These are phyloP conservation scores for Trichosporon faecale DNA, from an alignment of 1,284 basidiomycete genomes.

Conservation along the genomic window DNA sequence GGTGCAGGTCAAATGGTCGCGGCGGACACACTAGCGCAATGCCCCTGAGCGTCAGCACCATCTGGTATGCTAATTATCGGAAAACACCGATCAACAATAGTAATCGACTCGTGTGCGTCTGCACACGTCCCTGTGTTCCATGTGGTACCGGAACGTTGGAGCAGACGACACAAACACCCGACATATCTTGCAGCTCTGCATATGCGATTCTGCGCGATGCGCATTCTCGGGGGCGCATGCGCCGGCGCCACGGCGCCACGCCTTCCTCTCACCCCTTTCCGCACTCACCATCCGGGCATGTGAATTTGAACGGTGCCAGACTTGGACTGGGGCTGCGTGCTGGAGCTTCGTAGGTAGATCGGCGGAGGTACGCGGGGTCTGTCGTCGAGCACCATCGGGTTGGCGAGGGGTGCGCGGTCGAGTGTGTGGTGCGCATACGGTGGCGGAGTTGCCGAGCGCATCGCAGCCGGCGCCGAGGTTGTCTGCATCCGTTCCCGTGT, in stretches of 20 bases:
- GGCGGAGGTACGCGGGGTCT: conserved; percentile 43
- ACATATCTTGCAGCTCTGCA: neutral
- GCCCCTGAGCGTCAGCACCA: conserved; percentile 34
- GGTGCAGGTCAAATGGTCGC: conserved; percentile 34
- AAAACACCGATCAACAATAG: neutral
- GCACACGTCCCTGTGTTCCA: neutral
- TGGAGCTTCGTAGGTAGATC: conserved; percentile 39
- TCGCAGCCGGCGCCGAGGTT: conserved; percentile 5
- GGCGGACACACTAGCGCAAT: conserved; percentile 42
- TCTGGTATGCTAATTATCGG: neutral
- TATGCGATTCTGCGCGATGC: neutral
- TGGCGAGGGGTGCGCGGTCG: conserved; percentile 37
- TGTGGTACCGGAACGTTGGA: neutral
- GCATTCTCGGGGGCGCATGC: neutral
- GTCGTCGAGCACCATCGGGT: conserved; percentile 36
- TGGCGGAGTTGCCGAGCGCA: conserved; percentile 29
- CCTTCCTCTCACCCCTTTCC: neutral
- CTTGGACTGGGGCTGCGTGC: conserved; percentile 30
- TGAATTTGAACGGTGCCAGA: conserved; percentile 40
- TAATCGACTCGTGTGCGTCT: neutral
- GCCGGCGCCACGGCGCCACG: neutral
- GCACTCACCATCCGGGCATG: conserved; percentile 44
- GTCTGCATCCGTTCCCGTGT: conserved; percentile 6
- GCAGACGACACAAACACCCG: neutral
- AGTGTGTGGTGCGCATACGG: conserved; percentile 38